Base-by-base conservation (phyloP, 2,329 filamentous ascomycete genomes). In the Ophiocordyceps robertsii region DNA sequence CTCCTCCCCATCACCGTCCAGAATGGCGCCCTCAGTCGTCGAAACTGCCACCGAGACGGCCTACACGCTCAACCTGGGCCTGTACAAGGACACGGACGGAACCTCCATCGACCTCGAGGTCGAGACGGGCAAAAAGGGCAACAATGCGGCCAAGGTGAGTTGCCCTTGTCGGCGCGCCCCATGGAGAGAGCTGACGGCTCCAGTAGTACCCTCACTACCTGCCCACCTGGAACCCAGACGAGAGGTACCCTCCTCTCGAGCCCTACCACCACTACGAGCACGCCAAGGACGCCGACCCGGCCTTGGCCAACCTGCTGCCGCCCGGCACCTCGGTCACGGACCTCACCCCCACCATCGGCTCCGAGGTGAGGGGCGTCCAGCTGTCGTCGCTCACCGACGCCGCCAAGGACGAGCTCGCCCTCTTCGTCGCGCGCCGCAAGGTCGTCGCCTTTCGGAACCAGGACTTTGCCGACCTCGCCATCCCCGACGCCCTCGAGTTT, bases 371-470 rank as follows among this genome's bases (percentile, higher is more conserved):
- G 4, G 82, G 82, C 32, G 65, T 89, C 29, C 84, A 90, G 60
- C 65, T 90, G 29, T 84, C 76, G 62, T 69, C 72, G 47, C 69
- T 90, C 12, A 76, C 66, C 42, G 62, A 77, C 37, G 76, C 78
- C 14, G 83, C 79, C 42, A 87, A 86, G 56, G 80, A 89, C 53
- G 80, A 90, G 58, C 70, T 90, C 6, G 84, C 85, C 1, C 74
- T 81, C 19, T 78, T 82, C 48, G 81, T 88, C 11, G 80, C 84
- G 11, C 72, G 86, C 62, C 77, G 82, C 55, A 88, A 87, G 56
- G 82, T 89, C 6, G 82, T 87, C 14, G 77, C 80, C 29, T 89
- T 90, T 70, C 77, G 83, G 21, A 70, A 79, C 53, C 84, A 89
- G 56, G 81, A 89, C 58, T 79, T 82, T 49, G 76, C 76, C 33